phyloP scores from a whole-genome alignment of 2,329 filamentous ascomycete species.

The Epichloe hybrida region DNA sequence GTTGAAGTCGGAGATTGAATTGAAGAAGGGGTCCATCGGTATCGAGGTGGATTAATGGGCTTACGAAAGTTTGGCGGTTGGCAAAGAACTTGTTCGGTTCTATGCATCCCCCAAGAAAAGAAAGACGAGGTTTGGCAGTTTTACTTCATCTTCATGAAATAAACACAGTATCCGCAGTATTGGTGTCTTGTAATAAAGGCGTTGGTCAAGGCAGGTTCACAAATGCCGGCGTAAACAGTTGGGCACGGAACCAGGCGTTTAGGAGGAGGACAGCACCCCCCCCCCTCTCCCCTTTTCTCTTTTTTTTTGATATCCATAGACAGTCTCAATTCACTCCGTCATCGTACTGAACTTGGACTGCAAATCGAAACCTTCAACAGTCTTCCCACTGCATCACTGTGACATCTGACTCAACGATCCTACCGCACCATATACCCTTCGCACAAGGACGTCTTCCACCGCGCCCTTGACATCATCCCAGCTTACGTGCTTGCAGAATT shows the following conservation, averaged over 20 bases:
- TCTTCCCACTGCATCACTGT: neutral
- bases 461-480: slow-evolving; percentile 23
- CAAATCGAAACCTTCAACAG: neutral
- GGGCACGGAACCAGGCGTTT: neutral
- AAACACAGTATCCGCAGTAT: neutral
- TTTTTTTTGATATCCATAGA: neutral
- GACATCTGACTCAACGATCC: slow-evolving; percentile 9
- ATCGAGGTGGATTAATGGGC: slow-evolving; percentile 24
- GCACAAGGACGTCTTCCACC: slow-evolving; percentile 18
- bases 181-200: too few species aligned
- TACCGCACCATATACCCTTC: slow-evolving; percentile 10
- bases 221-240: too few species aligned
- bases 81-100: too few species aligned
- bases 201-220: too few species aligned
- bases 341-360: neutral
- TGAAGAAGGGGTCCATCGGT: slow-evolving; percentile 31
- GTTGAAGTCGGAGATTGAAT: slow-evolving; percentile 29
- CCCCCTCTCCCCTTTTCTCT: too few species aligned
- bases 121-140: neutral
- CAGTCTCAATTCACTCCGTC: neutral
- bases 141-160: neutral
- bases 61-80: too few species aligned
- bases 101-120: too few species aligned
- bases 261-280: neutral
- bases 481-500: slow-evolving; percentile 18